Conservation (phyloP, 805 yeast species). For the Candida schatavii region DNA sequence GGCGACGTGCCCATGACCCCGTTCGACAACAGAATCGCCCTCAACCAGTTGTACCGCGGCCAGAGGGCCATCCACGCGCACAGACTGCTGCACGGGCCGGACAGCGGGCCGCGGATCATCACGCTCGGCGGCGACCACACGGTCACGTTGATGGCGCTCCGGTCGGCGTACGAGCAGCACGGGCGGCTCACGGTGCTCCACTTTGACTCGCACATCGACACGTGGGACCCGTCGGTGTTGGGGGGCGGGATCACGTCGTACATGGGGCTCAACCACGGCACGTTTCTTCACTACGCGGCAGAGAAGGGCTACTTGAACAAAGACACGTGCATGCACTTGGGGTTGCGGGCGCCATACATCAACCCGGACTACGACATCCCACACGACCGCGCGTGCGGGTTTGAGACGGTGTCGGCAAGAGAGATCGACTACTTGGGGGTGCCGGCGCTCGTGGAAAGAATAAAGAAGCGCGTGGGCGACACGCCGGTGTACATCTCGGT, state of each 20-base stretch:
- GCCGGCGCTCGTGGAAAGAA: constrained; percentile 31
- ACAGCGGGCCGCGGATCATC: constrained; percentile 38
- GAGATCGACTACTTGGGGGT: constrained; percentile 44
- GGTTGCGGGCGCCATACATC: constrained; percentile 62
- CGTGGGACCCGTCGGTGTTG: constrained; percentile 61
- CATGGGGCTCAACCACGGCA: constrained; percentile 63
- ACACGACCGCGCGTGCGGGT: constrained; percentile 54
- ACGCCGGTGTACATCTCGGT: constrained; percentile 45
- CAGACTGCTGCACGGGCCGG: constrained; percentile 15
- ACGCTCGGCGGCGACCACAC: constrained; percentile 66
- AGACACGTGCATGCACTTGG: constrained; percentile 56
- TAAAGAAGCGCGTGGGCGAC: constrained; percentile 35
- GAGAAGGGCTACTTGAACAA: constrained; percentile 58
- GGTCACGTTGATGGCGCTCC: constrained; percentile 48
- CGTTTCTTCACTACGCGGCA: constrained; percentile 66
- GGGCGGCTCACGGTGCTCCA: constrained; percentile 54
- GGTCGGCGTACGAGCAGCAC: constrained; percentile 48
- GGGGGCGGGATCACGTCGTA: constrained; percentile 64
- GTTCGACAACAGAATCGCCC: constrained; percentile 59
- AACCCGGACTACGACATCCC: constrained; percentile 31
- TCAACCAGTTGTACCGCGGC: constrained; percentile 52
- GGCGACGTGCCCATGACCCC: constrained; percentile 66
- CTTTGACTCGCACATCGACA: constrained; percentile 68
- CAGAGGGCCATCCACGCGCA: constrained; percentile 48
- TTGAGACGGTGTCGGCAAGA: constrained; percentile 42